Percentiles rank a stretch among this genome's conserved stretches.
phyloP scores from a whole-genome alignment of 257 asterid genomes.

The Coffea canephora region DNA sequence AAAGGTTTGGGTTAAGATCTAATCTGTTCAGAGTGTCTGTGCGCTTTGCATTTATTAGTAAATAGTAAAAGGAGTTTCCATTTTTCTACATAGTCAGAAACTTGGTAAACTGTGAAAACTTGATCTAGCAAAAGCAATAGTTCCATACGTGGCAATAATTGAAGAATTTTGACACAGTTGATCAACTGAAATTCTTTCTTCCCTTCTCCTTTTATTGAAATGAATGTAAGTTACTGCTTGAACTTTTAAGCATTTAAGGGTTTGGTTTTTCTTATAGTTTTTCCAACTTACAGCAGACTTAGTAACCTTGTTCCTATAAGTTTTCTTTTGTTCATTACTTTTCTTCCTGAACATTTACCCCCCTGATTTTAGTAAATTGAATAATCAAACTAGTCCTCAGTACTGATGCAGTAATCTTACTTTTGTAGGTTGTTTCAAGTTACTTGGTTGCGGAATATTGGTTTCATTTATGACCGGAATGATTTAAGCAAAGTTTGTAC shows the following conservation, averaged over 20 bases:
- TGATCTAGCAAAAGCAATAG: not conserved
- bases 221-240: not conserved
- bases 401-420: constrained; percentile 16
- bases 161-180: not conserved
- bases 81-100: not conserved
- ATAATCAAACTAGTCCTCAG: not conserved
- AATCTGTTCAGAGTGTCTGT: constrained; percentile 1
- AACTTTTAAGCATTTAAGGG: not conserved
- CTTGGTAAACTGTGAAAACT: not conserved
- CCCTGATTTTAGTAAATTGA: not conserved
- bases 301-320: not conserved
- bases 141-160: not conserved
- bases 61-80: not conserved
- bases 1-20: constrained; percentile 51
- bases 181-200: not conserved
- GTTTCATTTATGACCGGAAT: constrained; percentile 78
- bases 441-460: constrained; percentile 75
- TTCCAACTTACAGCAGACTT: not conserved
- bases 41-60: not conserved
- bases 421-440: constrained; percentile 96
- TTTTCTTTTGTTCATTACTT: not conserved
- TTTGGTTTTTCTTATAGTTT: not conserved
- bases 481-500: constrained; percentile 75
- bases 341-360: not conserved
- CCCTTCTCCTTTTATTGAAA: not conserved